Base-by-base conservation (phyloP, 2,329 filamentous ascomycete species). In the Fusarium phyllophilum region DNA sequence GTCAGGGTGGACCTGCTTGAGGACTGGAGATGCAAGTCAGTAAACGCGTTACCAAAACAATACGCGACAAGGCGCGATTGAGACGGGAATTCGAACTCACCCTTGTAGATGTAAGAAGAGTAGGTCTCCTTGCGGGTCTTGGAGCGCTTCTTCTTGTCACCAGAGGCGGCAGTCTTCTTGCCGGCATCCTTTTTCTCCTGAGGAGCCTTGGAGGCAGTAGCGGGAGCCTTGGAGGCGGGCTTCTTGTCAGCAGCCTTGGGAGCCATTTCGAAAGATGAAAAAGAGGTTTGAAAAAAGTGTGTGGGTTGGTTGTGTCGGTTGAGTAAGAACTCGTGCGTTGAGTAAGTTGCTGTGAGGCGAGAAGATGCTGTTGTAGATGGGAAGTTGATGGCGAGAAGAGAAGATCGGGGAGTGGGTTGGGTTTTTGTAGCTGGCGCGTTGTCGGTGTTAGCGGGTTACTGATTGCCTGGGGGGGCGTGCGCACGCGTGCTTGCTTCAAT, bases 121-220 rank as follows among this genome's bases (percentile, higher is more conserved):
- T 99, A 99, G n/a, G 96, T 99, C 91, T 99, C 96, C 93, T 98
- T 98, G 88, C 96, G 93, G 79, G 95, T 94, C 95, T 99, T 99
- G 89, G 95, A 97, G 84, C 96, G 94, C 95, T 98, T 99, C 94
- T 99, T 99, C 95, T 98, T 98, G 81, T 98, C 96, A 77, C 96
- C 96, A 83, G 94, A 91, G 73, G 95, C 91, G 70, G 96, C 94
- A 56, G 96, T 98, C 93, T 98, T 99, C 94, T 99, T 99, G 89
- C 96, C 96, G 77, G 96, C 96, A 88, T 98, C 96, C 93, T 98
- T 98, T 93, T 98, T 98, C 92, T 98, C 95, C 38, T 39, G 38
- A 66, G 88, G 89, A 75, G 88, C 88, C 88, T 91, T 91, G 80
- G 87, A 88, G 77, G 89, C 89, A 83, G 93, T 89, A 60, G 87